These are phyloP conservation scores for Blastomyces silverae DNA, from an alignment of 2,329 filamentous ascomycete genomes.

Conservation along the genomic window DNA sequence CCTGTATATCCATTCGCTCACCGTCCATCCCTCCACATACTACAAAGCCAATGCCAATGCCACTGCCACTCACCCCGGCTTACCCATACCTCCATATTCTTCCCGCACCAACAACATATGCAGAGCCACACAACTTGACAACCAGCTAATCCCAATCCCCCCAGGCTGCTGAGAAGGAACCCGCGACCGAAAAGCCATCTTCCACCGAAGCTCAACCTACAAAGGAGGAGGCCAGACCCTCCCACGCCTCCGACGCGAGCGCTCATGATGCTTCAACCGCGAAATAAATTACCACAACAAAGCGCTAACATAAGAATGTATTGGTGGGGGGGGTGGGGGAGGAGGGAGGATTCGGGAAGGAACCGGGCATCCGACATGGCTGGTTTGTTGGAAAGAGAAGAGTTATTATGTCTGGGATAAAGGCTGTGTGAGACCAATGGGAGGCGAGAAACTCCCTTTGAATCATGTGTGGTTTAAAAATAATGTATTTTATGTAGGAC, in stretches of 20 bases:
- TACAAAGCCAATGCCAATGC: too few species aligned
- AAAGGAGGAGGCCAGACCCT: neutral
- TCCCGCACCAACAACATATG: neutral
- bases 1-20: too few species aligned
- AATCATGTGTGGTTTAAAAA: too few species aligned
- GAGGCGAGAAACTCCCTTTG: too few species aligned
- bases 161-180: neutral
- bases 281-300: conserved; percentile 8
- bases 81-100: neutral
- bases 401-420: too few species aligned
- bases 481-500: too few species aligned
- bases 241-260: neutral
- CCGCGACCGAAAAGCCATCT: neutral
- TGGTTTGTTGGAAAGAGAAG: too few species aligned
- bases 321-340: neutral
- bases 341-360: too few species aligned
- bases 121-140: neutral
- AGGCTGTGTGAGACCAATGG: too few species aligned
- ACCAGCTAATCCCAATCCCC: neutral
- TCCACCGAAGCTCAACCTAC: neutral
- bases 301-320: neutral
- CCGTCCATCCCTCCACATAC: too few species aligned
- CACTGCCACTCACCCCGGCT: neutral
- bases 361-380: too few species aligned
- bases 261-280: neutral